Base-by-base conservation (phyloP, 768 basidiomycete genomes). In the Amanita polypyramis region DNA sequence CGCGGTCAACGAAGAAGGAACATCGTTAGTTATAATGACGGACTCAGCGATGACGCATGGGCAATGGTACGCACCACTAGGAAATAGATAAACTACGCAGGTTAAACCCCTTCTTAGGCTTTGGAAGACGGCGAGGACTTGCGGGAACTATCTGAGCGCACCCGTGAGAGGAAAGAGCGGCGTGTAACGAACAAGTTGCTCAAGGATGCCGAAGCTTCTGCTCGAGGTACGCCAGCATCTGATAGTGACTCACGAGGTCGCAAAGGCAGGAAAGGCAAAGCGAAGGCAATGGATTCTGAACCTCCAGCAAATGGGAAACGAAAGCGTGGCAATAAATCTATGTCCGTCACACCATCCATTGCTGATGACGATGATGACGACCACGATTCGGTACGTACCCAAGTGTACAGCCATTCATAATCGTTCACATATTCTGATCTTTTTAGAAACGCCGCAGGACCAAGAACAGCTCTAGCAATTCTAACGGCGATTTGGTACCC, bases 41-140 rank as follows among this genome's bases (percentile, higher is more conserved):
- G 93, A 12, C 72, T 98, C 48, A 85, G 81, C 45, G 95, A 98
- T 55, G 95, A 96, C 58, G 84, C 93, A 55, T 96, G 91, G 85
- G 79, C 90, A 27, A 75, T 86, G 75, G 84, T 84, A 59, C 51
- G 75, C 69, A 17, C 23, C 27, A n/a, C 32, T 9, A n/a, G 14
- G 9, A 11, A 23, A 33, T 29, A 19, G 35, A 44, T 14, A 34
- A 21, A 27, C n/a, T 12, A 30, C 20, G 14, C 15, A 48, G 17
- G 17, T 14, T 49, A 27, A 15, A 43, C 27, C 43, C 36, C 36
- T 15, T 42, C 19, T 33, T 23, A 51, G 80, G 85, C 86, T 44
- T 66, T 88, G 39, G 85, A 89, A 60, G 85, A 88, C 7, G 86
- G 85, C 20, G 85, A 88, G 60, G 87, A 89, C 57, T 58, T 88